phyloP scores from a whole-genome alignment of 2,329 filamentous ascomycete species.

The Stachybotrys echinatus region DNA sequence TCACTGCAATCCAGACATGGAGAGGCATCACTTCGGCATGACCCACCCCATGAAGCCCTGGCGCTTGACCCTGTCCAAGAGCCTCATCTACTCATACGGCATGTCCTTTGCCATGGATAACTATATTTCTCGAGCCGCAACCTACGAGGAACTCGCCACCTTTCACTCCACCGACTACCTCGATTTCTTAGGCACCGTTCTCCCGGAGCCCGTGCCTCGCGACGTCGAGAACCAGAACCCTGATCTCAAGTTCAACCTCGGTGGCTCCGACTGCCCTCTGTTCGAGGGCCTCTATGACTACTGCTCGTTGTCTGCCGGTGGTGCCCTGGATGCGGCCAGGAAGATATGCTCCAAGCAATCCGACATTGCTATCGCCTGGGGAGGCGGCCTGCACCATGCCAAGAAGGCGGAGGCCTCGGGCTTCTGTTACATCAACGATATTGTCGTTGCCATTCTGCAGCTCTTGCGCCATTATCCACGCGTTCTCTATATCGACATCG shows the following conservation, averaged over 20 bases:
- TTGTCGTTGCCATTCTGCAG: constrained; percentile 88
- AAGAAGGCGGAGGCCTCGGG: constrained; percentile 91
- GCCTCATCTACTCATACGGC: constrained; percentile 89
- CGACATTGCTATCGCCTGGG: constrained; percentile 97
- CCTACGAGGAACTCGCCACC: constrained; percentile 77
- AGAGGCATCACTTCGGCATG: constrained; percentile 94
- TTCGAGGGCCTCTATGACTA: constrained; percentile 96
- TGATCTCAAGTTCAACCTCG: constrained; percentile 75
- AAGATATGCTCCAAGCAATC: constrained; percentile 83
- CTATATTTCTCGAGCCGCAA: constrained; percentile 78
- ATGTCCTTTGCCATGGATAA: constrained; percentile 97
- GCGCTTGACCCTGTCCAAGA: constrained; percentile 92
- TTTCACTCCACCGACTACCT: constrained; percentile 91
- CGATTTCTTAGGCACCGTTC: constrained; percentile 73
- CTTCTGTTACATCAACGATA: constrained; percentile 99
- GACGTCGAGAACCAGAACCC: constrained; percentile 62
- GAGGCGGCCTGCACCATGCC: constrained; percentile 91
- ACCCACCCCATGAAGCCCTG: constrained; percentile 99
- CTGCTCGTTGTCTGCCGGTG: constrained; percentile 87
- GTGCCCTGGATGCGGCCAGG: constrained; percentile 83
- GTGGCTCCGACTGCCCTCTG: constrained; percentile 88
- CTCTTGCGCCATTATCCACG: constrained; percentile 76
- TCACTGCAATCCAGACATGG: constrained; percentile 91
- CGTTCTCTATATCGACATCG: constrained; percentile 91
- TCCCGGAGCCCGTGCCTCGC: constrained; percentile 56